Percentiles rank a stretch among this genome's conserved stretches.
phyloP scores from a whole-genome alignment of 805 yeast species.

The Hanseniaspora lachancei region DNA sequence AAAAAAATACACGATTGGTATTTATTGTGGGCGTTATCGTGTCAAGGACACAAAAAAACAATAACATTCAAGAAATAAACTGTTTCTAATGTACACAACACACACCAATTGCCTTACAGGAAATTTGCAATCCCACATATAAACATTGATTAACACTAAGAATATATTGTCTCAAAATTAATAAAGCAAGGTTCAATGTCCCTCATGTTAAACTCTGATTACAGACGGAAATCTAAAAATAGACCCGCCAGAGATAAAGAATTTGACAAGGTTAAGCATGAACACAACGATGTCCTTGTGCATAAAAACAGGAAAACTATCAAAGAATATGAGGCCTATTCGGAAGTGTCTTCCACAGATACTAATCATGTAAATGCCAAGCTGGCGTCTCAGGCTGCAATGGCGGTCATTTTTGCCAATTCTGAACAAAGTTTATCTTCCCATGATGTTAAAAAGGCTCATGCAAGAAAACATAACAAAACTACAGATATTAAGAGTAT shows the following conservation, averaged over 20 bases:
- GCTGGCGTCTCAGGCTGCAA: conserved; percentile 12
- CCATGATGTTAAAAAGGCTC: not conserved
- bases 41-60: no score
- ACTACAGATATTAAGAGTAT: not conserved
- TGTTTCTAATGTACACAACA: no score
- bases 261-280: not conserved
- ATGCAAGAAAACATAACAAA: not conserved
- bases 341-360: not conserved
- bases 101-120: no score
- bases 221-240: not conserved
- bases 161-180: not conserved
- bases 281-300: not conserved
- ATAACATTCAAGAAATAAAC: no score
- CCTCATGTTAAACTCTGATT: not conserved
- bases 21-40: no score
- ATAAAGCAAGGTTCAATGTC: not conserved
- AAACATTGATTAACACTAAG: not conserved
- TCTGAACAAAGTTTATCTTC: not conserved
- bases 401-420: not conserved
- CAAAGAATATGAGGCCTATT: not conserved
- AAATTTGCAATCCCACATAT: no score
- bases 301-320: not conserved
- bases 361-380: not conserved
- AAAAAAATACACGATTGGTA: no score
- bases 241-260: not conserved